These are phyloP conservation scores for Lipomyces lipofer DNA, from an alignment of 805 yeast species.

Conservation along the genomic window DNA sequence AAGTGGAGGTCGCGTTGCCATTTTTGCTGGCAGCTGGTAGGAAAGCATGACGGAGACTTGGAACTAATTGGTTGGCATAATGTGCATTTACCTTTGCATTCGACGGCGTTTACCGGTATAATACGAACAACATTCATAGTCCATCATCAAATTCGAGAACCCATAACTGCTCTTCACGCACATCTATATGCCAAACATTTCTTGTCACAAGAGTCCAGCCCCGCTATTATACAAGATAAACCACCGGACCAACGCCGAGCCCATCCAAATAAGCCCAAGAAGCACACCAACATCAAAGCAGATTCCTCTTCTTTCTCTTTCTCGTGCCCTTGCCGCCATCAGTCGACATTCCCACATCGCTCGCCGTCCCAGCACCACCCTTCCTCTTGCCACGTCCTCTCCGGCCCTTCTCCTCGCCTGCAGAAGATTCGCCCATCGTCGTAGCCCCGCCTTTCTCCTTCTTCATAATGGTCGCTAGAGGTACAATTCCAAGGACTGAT, in stretches of 20 bases:
- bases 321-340: background rate
- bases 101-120: too few relatives aligned
- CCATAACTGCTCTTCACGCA: too few relatives aligned
- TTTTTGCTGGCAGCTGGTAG: conserved; percentile 14
- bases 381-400: background rate
- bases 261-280: too few relatives aligned
- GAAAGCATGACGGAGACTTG: conserved; percentile 1
- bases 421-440: conserved; percentile 3
- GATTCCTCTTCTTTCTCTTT: background rate
- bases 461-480: conserved; percentile 10
- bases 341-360: conserved; percentile 1
- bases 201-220: too few relatives aligned
- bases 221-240: too few relatives aligned
- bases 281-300: background rate
- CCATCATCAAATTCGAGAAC: too few relatives aligned
- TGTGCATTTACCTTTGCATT: too few relatives aligned
- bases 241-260: too few relatives aligned
- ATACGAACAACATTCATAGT: too few relatives aligned
- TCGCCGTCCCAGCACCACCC: background rate
- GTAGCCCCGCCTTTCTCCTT: conserved; percentile 16
- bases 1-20: conserved; percentile 8
- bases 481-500: conserved; percentile 51
- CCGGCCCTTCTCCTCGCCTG: conserved; percentile 6
- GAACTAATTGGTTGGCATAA: too few relatives aligned
- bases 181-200: too few relatives aligned